A percentile compares a stretch with the other conserved stretches of the same genome.
Evolutionary conservation across 768 basidiomycete genomes (phyloP).

Genomic region (Cyclocybe cylindracea): DNA sequence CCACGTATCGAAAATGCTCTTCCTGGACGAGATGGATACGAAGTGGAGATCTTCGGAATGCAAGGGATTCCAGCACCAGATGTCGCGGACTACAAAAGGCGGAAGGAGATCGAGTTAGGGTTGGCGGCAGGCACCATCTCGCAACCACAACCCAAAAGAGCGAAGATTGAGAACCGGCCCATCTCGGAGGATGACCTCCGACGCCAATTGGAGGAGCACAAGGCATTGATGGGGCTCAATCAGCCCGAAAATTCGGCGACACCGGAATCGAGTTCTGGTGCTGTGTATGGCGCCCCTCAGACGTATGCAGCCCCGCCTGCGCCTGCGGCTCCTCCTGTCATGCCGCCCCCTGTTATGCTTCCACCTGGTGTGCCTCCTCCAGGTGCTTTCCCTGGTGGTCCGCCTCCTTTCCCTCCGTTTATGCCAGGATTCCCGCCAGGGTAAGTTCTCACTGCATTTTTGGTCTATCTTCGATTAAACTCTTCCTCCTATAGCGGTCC

Average conservation of each 20-base stretch:
- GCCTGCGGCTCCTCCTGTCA: constrained; percentile 31
- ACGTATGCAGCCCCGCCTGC: constrained; percentile 58
- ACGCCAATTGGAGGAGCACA: constrained; percentile 86
- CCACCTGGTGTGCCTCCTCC: constrained; percentile 34
- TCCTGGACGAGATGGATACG: constrained; percentile 95
- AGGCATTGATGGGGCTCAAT: constrained; percentile 77
- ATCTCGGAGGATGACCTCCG: constrained; percentile 83
- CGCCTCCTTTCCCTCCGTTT: constrained; percentile 56
- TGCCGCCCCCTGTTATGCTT: constrained; percentile 34
- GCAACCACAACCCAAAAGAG: constrained; percentile 78
- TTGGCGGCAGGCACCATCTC: constrained; percentile 80
- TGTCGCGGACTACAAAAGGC: constrained; percentile 92
- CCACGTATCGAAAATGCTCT: constrained; percentile 96
- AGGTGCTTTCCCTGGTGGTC: constrained; percentile 43
- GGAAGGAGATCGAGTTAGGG: constrained; percentile 93
- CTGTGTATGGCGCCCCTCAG: constrained; percentile 74
- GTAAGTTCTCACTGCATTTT: constrained; percentile 34
- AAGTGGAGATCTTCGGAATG: constrained; percentile 99
- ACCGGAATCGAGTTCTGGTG: constrained; percentile 37
- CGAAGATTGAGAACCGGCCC: constrained; percentile 75
- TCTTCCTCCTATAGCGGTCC: constrained; percentile 14
- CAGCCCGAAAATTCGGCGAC: constrained; percentile 28
- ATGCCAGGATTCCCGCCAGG: constrained; percentile 57
- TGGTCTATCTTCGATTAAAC: constrained; percentile 10
- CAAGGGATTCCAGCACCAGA: constrained; percentile 95